Evolutionary conservation across 2,329 filamentous ascomycete species (phyloP).

Genomic region (Aspergillus clavatus): DNA sequence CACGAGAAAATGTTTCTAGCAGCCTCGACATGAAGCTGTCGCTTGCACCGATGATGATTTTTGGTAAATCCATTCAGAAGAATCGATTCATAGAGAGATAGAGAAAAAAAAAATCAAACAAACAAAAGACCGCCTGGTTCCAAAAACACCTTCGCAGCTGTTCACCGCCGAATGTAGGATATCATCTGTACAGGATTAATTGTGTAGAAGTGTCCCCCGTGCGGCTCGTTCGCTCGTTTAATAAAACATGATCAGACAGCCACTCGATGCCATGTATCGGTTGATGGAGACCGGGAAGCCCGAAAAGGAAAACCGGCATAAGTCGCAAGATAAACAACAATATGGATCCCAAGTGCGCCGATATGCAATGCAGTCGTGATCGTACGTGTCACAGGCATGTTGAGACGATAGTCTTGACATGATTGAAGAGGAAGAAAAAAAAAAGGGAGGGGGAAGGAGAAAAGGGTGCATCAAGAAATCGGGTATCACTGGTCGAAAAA

Average conservation of each 20-base stretch:
- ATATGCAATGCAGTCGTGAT: slow-evolving; percentile 39
- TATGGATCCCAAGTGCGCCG: slow-evolving; percentile 32
- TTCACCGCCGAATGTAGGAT: slow-evolving; percentile 14
- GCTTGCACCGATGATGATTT: too few relatives aligned
- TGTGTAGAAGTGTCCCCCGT: slow-evolving; percentile 14
- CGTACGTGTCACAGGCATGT: slow-evolving; percentile 31
- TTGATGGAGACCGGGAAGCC: slow-evolving; percentile 20
- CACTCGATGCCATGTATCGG: slow-evolving; percentile 26
- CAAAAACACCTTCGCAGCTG: slow-evolving; percentile 13
- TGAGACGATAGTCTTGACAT: slow-evolving; percentile 18
- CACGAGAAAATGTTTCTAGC: slow-evolving; percentile 14
- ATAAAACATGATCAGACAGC: slow-evolving; percentile 25
- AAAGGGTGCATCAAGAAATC: slow-evolving; percentile 10
- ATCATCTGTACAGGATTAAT: slow-evolving; percentile 33
- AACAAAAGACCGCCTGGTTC: slow-evolving; percentile 15
- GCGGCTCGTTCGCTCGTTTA: slow-evolving; percentile 19
- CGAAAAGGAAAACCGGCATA: slow-evolving; percentile 11
- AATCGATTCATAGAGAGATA: slow-evolving; percentile 2
- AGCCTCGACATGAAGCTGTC: slow-evolving; percentile 7
- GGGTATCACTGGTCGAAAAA: slow-evolving; percentile 21
- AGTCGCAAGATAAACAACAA: slow-evolving; percentile 20
- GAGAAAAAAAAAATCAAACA: slow-evolving; percentile 9
- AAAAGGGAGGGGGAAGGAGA: slow-evolving; percentile 7
- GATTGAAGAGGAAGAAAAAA: slow-evolving; percentile 8
- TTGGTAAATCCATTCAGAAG: slow-evolving; percentile 6